Conservation (phyloP, 352 stramenopile species). For the Phytophthora niederhauseri region DNA sequence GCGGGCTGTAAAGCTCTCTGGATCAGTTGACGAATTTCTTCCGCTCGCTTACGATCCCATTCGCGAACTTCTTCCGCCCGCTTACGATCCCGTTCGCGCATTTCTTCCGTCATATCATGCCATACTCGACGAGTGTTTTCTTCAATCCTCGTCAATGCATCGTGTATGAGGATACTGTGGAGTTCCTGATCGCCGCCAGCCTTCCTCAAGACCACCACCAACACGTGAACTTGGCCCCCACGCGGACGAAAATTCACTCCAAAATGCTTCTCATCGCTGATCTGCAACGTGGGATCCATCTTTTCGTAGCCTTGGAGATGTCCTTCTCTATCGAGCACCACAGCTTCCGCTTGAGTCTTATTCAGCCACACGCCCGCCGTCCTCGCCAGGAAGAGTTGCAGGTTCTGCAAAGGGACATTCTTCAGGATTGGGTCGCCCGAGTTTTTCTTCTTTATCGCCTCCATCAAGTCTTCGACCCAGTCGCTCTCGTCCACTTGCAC, state of each 20-base stretch:
- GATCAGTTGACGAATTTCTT: background rate
- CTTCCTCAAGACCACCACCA: background rate
- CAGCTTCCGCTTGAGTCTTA: no score
- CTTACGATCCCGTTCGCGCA: background rate
- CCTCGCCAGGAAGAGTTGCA: background rate
- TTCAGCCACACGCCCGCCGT: background rate
- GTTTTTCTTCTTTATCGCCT: background rate
- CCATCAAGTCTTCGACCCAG: background rate
- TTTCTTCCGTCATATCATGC: background rate
- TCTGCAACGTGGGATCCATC: background rate
- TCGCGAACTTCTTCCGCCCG: background rate
- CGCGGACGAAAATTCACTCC: background rate
- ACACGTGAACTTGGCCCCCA: background rate
- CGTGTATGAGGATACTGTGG: background rate
- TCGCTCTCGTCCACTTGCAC: background rate
- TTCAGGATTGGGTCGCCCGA: background rate
- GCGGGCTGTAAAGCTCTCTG: background rate
- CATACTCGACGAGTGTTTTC: background rate
- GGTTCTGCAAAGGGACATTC: background rate
- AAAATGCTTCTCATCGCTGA: background rate
- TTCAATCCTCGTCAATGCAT: background rate
- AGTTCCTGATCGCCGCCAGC: background rate
- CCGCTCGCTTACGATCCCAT: background rate
- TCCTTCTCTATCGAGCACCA: no score
- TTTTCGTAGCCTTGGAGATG: background rate